Conservation (phyloP, 495 filamentous ascomycete genomes). For the Aspergillus funiculosus region DNA sequence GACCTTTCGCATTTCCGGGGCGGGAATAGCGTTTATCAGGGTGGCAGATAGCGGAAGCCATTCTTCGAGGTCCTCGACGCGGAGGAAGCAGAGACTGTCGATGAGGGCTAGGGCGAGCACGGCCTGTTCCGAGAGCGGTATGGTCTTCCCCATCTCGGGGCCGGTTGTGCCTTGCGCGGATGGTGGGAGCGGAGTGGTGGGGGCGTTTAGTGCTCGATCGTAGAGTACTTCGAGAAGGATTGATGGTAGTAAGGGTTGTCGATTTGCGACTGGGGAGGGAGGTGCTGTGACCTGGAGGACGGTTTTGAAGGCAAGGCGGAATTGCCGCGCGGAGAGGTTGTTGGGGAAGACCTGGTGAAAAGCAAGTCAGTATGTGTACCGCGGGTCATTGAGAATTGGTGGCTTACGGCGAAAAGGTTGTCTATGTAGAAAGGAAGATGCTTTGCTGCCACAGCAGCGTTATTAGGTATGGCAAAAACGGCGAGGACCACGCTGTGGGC, state of each 20-base stretch:
- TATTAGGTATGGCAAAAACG: constrained; percentile 72
- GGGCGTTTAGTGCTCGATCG: constrained; percentile 55
- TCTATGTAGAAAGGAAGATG: constrained; percentile 85
- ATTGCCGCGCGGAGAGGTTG: constrained; percentile 81
- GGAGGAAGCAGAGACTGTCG: constrained; percentile 73
- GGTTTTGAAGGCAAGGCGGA: constrained; percentile 88
- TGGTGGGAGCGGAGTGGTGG: constrained; percentile 44
- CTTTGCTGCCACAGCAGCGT: constrained; percentile 60
- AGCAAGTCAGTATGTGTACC: constrained; percentile 9
- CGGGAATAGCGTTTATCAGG: constrained; percentile 56
- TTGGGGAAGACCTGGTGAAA: constrained; percentile 63
- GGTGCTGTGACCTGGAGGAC: constrained; percentile 81
- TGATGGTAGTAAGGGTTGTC: constrained; percentile 69
- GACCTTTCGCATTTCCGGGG: constrained; percentile 55
- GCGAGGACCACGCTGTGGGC: constrained; percentile 84
- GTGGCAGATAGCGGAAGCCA: constrained; percentile 70
- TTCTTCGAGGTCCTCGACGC: constrained; percentile 63
- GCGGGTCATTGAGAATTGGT: not conserved
- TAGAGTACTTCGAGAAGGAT: constrained; percentile 76
- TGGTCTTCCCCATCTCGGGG: constrained; percentile 24
- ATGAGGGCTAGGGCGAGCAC: constrained; percentile 73
- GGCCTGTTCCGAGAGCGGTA: constrained; percentile 70
- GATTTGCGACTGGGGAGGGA: constrained; percentile 64
- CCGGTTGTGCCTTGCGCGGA: constrained; percentile 25
- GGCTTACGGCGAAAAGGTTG: constrained; percentile 63